Base-by-base conservation (phyloP, 2,329 filamentous ascomycete species). In the Aspergillus carbonarius region DNA sequence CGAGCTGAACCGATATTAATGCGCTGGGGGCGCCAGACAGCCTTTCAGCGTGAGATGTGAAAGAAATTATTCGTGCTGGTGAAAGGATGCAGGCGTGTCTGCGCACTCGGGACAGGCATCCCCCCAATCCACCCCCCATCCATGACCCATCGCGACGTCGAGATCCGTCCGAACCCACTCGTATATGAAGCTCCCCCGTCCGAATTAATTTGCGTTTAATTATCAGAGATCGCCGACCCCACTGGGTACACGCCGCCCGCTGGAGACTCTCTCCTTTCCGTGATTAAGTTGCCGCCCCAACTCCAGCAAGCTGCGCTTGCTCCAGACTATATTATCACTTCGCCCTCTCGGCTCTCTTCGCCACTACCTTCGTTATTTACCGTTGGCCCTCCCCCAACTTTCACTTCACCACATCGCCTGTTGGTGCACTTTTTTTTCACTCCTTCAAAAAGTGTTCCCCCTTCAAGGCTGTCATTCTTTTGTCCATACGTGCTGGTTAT, bases 391-490 rank as follows among this genome's bases (percentile, higher is more conserved):
- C 54, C 58, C 58, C 51, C 51, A 54, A 30, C 51, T 42, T 44
- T 59, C 51, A 34, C 58, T 62, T 32, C 32, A 47, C 47, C 8
- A 40, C n/a, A 32, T 32, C 44, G n/a, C 32, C 47, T 66, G 59
- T 61, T 61, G 63, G 57, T 57, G 49, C 63, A 60, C 65, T 66
- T 70, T 66, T 66, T 67, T 70, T 67, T 65, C 69, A 64, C 68
- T 72, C 70, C 13, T 70, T 72, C 56, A 69, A 69, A 67, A 66
- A 66, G 68, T 68, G 68, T 67, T 59, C 55, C 54, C 60, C 50
- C 30, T 49, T 49, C 54, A 63, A 37, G 71, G 67, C 68, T 69
- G 71, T 72, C 72, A 70, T 64, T 74, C 72, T 72, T 66, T 74
- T 69, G 55, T 59, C 55, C 44, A 60, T 59, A 61, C 54, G 54